Conservation (phyloP, 2,329 filamentous ascomycete species). For the Penicillium corylophilum region DNA sequence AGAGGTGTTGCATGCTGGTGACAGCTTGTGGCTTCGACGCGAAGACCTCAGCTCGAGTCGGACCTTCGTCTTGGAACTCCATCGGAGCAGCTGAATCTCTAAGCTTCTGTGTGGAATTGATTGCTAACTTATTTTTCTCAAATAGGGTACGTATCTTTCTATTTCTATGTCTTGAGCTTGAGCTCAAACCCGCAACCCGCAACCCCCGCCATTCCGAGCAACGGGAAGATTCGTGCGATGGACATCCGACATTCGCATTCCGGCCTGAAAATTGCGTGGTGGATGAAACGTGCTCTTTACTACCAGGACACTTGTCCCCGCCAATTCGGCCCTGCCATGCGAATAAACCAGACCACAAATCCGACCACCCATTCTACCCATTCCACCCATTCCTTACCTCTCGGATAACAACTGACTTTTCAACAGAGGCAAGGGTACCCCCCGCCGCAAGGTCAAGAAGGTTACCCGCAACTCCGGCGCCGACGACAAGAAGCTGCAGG, state of each 20-base stretch:
- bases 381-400: not conserved
- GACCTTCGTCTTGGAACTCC: not conserved
- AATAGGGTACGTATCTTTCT: slow-evolving; percentile 29
- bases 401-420: slow-evolving; percentile 16
- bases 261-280: not conserved
- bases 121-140: slow-evolving; percentile 17
- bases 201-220: not conserved
- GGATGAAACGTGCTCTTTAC: not conserved
- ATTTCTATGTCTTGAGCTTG: slow-evolving; percentile 5
- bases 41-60: not conserved
- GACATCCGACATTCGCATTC: not conserved
- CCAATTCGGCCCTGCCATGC: not conserved
- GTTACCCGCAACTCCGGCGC: slow-evolving; percentile 86
- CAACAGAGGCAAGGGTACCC: slow-evolving; percentile 90
- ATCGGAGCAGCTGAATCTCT: not conserved
- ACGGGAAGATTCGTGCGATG: slow-evolving; percentile 1
- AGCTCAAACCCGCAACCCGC: slow-evolving; percentile 3
- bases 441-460: slow-evolving; percentile 97
- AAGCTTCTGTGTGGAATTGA: not conserved
- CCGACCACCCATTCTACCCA: slow-evolving; percentile 1
- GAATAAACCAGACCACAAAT: not conserved
- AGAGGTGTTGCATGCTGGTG: not conserved
- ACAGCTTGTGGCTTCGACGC: not conserved
- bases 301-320: not conserved
- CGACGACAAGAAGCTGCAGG: slow-evolving; percentile 99